phyloP scores from a whole-genome alignment of 352 stramenopile genomes.

The Chrysophaeum taylorii region DNA sequence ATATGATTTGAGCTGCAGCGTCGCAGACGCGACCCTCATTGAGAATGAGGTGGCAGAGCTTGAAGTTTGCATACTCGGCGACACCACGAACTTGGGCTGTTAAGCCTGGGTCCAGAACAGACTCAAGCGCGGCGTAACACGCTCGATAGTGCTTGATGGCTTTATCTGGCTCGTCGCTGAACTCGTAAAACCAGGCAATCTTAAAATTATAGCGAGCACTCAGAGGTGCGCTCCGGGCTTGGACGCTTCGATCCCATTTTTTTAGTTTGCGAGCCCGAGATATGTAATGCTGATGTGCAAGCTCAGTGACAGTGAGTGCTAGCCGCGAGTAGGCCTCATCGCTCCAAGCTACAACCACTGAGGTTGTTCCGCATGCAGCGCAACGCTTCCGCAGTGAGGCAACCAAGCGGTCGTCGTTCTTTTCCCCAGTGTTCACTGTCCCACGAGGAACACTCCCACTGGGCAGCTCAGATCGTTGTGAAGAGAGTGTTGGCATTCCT shows the following conservation, averaged over 20 bases:
- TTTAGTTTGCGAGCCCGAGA: not conserved
- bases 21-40: not conserved
- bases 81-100: not conserved
- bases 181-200: conserved; percentile 5
- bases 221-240: not conserved
- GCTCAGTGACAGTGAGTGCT: not conserved
- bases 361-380: no score
- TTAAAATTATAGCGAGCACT: not conserved
- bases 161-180: not conserved
- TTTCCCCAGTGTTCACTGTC: no score
- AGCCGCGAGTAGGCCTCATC: not conserved
- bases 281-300: not conserved
- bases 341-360: not conserved
- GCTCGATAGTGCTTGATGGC: not conserved
- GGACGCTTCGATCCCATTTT: not conserved
- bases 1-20: not conserved
- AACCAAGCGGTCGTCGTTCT: not conserved
- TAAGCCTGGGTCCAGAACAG: not conserved
- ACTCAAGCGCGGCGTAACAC: not conserved
- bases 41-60: not conserved
- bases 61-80: not conserved
- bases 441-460: no score
- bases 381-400: not conserved
- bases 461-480: no score
- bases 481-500: no score